Conservation (phyloP, 108 stramenopile genomes). For the Skeletonema marinoi region DNA sequence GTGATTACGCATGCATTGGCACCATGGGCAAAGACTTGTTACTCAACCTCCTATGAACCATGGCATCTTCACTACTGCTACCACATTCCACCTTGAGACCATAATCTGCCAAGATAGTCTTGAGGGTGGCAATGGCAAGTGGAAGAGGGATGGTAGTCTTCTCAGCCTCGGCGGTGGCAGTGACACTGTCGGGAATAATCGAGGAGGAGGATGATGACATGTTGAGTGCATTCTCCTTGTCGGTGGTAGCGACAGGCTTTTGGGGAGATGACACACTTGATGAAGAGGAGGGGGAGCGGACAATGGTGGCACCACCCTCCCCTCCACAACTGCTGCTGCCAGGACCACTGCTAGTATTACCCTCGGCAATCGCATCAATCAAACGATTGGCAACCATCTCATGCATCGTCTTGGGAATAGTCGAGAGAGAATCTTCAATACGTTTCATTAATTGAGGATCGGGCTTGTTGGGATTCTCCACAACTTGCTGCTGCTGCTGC, state of each 20-base stretch:
- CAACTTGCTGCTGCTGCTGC: not conserved
- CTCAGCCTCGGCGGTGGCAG: not conserved
- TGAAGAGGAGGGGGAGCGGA: not conserved
- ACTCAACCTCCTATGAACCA: slow-evolving; percentile 3
- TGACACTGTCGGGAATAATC: not conserved
- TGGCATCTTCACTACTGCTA: slow-evolving; percentile 3
- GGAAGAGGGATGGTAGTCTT: slow-evolving; percentile 43
- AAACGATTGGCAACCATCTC: slow-evolving; percentile 82
- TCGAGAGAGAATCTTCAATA: slow-evolving; percentile 71
- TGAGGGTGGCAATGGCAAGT: slow-evolving; percentile 80
- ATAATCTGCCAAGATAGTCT: slow-evolving; percentile 71
- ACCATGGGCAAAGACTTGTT: slow-evolving; percentile 55
- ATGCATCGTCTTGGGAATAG: slow-evolving; percentile 77
- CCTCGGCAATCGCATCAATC: slow-evolving; percentile 66
- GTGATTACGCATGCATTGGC: slow-evolving; percentile 55
- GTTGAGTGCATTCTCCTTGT: not conserved
- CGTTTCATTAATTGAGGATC: slow-evolving; percentile 76
- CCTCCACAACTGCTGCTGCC: not conserved
- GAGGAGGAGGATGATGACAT: too few species aligned
- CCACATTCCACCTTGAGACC: slow-evolving; percentile 47
- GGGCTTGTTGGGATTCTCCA: slow-evolving; percentile 49
- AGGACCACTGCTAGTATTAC: slow-evolving; percentile 14
- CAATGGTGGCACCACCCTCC: not conserved
- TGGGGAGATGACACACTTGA: not conserved
- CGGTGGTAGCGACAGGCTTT: not conserved